A percentile compares a stretch with the other conserved stretches of the same genome.
phyloP scores from a whole-genome alignment of 345 rosid species.

The Dimocarpus longan region DNA sequence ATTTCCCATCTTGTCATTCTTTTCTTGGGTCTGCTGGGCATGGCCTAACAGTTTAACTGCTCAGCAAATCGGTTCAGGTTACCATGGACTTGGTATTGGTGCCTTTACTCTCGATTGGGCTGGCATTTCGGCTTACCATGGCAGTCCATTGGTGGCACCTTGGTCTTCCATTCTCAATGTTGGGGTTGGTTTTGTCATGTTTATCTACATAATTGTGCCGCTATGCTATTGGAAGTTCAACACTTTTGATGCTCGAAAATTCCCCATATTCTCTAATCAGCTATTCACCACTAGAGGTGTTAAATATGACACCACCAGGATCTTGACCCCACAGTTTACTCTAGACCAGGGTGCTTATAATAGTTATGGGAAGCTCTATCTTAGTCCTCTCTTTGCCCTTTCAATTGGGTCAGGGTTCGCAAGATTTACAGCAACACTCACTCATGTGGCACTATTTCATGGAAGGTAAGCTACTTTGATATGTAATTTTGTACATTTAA shows the following conservation, averaged over 20 bases:
- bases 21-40: constrained; percentile 97
- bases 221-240: constrained; percentile 92
- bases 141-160: constrained; percentile 93
- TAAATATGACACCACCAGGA: constrained; percentile 83
- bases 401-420: constrained; percentile 99
- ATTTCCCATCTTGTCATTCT: constrained; percentile 86
- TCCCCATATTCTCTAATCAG: constrained; percentile 91
- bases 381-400: constrained; percentile 92
- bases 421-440: constrained; percentile 88
- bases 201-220: constrained; percentile 87
- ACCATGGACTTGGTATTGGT: constrained; percentile 94
- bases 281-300: constrained; percentile 72
- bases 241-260: constrained; percentile 83
- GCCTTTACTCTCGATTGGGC: constrained; percentile 99
- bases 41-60: constrained; percentile 92
- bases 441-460: constrained; percentile 94
- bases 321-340: constrained; percentile 68
- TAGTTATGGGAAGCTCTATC: constrained; percentile 84
- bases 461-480: constrained; percentile 62
- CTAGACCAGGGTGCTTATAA: constrained; percentile 67
- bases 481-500: background rate
- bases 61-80: constrained; percentile 95
- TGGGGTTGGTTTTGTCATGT: constrained; percentile 91
- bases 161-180: constrained; percentile 90
- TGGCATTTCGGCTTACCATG: constrained; percentile 99